phyloP scores from a whole-genome alignment of 495 filamentous ascomycete genomes.

The Oleoguttula mirabilis region DNA sequence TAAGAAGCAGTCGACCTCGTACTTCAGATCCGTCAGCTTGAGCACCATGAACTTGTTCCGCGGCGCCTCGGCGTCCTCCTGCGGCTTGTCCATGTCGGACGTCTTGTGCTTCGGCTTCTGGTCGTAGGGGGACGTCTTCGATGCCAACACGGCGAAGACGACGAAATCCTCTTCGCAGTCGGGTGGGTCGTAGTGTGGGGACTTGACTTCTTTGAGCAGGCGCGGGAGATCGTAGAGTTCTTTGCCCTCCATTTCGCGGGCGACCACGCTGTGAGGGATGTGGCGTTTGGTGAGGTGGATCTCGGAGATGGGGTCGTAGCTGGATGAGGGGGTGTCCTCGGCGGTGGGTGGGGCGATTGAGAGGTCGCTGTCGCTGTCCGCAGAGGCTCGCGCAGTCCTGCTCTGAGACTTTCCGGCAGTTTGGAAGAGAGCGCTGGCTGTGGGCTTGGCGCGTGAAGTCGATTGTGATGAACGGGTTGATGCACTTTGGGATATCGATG shows the following conservation, averaged over 20 bases:
- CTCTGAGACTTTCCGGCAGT: too few relatives aligned
- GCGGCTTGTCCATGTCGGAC: slow-evolving; percentile 31
- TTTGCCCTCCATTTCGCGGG: slow-evolving; percentile 62
- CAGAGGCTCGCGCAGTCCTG: not conserved
- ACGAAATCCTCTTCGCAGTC: slow-evolving; percentile 78
- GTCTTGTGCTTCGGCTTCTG: slow-evolving; percentile 41
- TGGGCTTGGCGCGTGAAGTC: not conserved
- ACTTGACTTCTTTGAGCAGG: slow-evolving; percentile 66
- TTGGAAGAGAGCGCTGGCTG: not conserved
- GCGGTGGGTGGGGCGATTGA: not conserved
- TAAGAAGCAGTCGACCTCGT: slow-evolving; percentile 81
- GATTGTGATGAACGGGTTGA: not conserved
- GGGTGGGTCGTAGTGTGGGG: slow-evolving; percentile 73
- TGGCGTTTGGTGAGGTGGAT: slow-evolving; percentile 74
- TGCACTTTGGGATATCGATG: not conserved
- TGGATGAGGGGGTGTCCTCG: slow-evolving; percentile 6
- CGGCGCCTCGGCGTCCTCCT: slow-evolving; percentile 33
- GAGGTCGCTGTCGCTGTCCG: not conserved
- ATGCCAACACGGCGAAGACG: slow-evolving; percentile 73
- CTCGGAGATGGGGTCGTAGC: slow-evolving; percentile 76
- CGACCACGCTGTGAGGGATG: slow-evolving; percentile 68
- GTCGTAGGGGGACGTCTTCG: slow-evolving; percentile 66
- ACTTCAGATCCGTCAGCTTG: slow-evolving; percentile 74
- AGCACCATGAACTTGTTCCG: slow-evolving; percentile 76
- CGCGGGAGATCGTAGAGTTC: slow-evolving; percentile 68